Base-by-base conservation (phyloP, 495 filamentous ascomycete genomes). In the Aspergillus conjunctus region DNA sequence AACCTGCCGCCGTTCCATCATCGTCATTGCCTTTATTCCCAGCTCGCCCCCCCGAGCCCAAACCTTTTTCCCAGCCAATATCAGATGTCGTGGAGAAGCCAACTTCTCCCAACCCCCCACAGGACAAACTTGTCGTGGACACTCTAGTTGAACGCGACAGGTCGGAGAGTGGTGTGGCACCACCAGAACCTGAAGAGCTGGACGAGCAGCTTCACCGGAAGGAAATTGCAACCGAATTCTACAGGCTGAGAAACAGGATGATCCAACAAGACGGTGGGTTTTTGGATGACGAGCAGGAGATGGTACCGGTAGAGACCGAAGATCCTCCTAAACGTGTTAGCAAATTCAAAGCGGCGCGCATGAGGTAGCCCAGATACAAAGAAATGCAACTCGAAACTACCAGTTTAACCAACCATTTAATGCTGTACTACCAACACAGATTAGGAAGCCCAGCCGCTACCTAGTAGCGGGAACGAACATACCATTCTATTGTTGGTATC, bases 281-380 rank as follows among this genome's bases (percentile, higher is more conserved):
- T 67, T 66, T 83, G 67, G 77, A 81, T 33, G 73, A 82, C 18
- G 85, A 90, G 54, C 76, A 80, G 7, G 81, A 83, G 48, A 79
- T 83, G 17, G 76, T 86, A 6, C 85, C 87, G 3, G 73, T 91
- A 9, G 76, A 79, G 20, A 61, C 66, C n/a, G 86, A 88, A 56
- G 83, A 88, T 11, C 83, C 85, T 32, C 82, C 84, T 30, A 88
- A 83, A 70, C 88, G 88, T 63, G 76, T 97, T 59, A 97, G 93
- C 80, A 83, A 89, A 60, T 98, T 97, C 74, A 94, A 87, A 73
- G 91, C 93, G 56, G 91, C 94, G 7, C 84, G 91, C 52, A 70
- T 97, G 69, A 80, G 77, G 51, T 81, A 68, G 56, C 26, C 30
- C 30, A 32, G 17, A 50, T 50, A 60, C 26, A 26, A 26, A 43